Evolutionary conservation across 2,329 filamentous ascomycete genomes (phyloP), one percentile per base, ranked within the genome.

Genomic region (Venturiaceae sp.): DNA sequence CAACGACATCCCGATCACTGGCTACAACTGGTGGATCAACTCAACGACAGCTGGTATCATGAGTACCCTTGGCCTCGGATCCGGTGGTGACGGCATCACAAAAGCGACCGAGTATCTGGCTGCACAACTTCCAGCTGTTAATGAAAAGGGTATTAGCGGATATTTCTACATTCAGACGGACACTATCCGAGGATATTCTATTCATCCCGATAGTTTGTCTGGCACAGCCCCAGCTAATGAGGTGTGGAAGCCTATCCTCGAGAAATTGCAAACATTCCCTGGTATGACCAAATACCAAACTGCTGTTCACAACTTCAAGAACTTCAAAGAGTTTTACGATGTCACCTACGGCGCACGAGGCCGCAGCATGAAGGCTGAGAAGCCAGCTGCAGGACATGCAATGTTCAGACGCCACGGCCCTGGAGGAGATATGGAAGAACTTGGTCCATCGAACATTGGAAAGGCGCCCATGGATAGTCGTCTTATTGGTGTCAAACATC

Each of bases 1-100:
- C 37, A 60, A 9, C 62, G 66, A 23, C 58, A 55, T 21, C 8
- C 26, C 8, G 21, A 16, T 16, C 13, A n/a, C 23, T 26, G 7
- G 30, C 9, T 55, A 11, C 30, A 8, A 7, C 6, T 58, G 11
- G 9, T 58, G 11, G 13, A 8, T 58, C 8, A 58, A 58, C 55
- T 57, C 50, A 13, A 58, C 55, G 13, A 26, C 7, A 6, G 55
- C 11, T 36, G 26, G 55, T 9, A 36, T 56, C 54, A 11, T 9
- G 9, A 41, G 26, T 9, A 9, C 13, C 44, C n/a, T 58, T 19
- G 57, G 30, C 26, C 13, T 41, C n/a, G n/a, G n/a, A n/a, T n/a
- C n/a, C n/a, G n/a, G n/a, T n/a, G n/a, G n/a, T n/a, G n/a, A n/a
- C n/a, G n/a, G n/a, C n/a, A n/a, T n/a, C n/a, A n/a, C n/a, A n/a